Evolutionary conservation across 331 rosid species (phyloP), one percentile per base, ranked within the genome.

Genomic region (Phaseolus coccineus): DNA sequence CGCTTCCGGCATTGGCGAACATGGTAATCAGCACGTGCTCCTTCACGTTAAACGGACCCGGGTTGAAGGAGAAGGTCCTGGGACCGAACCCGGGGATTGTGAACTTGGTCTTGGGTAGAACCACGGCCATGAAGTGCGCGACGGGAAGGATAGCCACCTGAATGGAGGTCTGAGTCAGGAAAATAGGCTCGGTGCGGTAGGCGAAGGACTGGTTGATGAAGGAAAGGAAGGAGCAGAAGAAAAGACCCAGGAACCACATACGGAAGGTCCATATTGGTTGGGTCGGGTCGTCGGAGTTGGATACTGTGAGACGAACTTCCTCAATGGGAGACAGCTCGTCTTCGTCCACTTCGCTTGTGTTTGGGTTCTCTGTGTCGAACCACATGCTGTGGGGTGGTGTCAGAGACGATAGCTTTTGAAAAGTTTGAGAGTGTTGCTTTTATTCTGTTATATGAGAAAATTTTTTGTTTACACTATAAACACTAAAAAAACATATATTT

Each of bases 261-360:
- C 94, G 83, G 84, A 90, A 92, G 24, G 97, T 92, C 97, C 97
- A 87, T 24, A 90, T 87, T 0, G 97, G 93, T 2, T 74, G 87
- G 24, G 76, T 84, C 5, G 90, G 91, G 70, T 92, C 86, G 37
- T 92, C 97, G 44, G 82, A 83, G 90, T 85, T 91, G 9, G 85
- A 50, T 5, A 91, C 94, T 0, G 94, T 91, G 33, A 91, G 53
- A 1, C 91, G 89, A 39, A 91, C 97, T 70, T 91, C 82, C 55
- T 91, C 97, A 1, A 90, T 50, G 0, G 97, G 94, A 1, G 92
- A 91, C 6, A 77, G 90, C 3, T 76, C 68, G 0, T 87, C 96
- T 0, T 87, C 90, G 5, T 80, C 87, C 1, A 46, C 69, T 8
- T 62, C 74, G 56, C 46, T 1, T 6, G 28, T 1, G 2, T 13